Conservation (phyloP, 352 stramenopile species). For the Globisporangium uncinulatum region DNA sequence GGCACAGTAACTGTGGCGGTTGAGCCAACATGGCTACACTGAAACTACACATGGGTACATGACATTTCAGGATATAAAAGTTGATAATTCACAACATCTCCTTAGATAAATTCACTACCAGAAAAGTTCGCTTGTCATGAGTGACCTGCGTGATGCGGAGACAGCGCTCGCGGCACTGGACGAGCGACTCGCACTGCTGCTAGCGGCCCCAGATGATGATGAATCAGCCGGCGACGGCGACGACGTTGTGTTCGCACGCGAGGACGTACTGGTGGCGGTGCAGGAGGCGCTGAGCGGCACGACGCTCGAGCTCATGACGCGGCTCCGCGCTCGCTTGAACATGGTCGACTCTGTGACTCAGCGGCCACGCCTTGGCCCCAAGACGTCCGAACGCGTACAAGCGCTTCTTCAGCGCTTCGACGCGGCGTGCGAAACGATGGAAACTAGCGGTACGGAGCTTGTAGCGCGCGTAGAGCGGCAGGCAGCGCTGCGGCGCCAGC, state of each 20-base stretch:
- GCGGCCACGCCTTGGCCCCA: conserved; percentile 64
- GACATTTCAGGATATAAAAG: too few species aligned
- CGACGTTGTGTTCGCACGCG: too few species aligned
- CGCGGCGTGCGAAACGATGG: conserved; percentile 23
- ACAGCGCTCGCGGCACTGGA: conserved; percentile 39
- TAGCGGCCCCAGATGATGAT: conserved; percentile 1
- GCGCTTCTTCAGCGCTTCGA: conserved; percentile 52
- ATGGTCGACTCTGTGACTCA: conserved; percentile 74
- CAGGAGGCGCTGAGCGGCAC: conserved; percentile 27
- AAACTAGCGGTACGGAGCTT: conserved; percentile 18
- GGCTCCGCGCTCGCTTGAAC: conserved; percentile 38
- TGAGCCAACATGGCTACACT: too few species aligned
- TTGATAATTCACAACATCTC: too few species aligned
- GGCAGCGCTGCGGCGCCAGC: conserved; percentile 13
- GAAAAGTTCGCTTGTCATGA: conserved; percentile 22
- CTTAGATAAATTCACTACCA: too few species aligned
- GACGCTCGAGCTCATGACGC: conserved; percentile 31
- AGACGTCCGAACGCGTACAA: conserved; percentile 64
- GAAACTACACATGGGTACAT: too few species aligned
- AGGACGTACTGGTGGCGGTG: neutral
- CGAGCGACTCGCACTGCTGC: conserved; percentile 25
- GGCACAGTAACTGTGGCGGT: too few species aligned
- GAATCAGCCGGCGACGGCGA: neutral
- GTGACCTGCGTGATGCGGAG: conserved; percentile 43
- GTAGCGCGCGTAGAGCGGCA: conserved; percentile 10